These are phyloP conservation scores for Coniochaeta sp. DNA, from an alignment of 2,329 filamentous ascomycete species.

Conservation along the genomic window DNA sequence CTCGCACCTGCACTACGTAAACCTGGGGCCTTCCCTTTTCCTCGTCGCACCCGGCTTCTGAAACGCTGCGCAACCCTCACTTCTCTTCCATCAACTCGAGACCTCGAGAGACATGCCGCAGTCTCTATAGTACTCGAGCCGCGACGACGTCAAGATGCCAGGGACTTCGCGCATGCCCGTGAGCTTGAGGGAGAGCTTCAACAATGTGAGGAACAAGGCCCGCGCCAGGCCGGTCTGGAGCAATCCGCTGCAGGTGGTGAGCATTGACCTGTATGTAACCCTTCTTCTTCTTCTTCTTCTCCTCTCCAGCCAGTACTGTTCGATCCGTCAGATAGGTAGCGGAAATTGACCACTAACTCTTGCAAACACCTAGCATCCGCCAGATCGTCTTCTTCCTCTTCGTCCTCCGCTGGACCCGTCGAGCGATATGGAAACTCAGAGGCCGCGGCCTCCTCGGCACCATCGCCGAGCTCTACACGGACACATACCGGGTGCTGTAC, in stretches of 20 bases:
- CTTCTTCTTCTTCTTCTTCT: too few species aligned
- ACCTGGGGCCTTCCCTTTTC: background rate
- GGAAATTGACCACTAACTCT: background rate
- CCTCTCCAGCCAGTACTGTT: background rate
- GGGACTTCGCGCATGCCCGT: slow-evolving; percentile 64
- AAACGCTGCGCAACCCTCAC: background rate
- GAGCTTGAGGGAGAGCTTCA: slow-evolving; percentile 62
- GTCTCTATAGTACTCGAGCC: background rate
- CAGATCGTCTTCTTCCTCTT: slow-evolving; percentile 89
- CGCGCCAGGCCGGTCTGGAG: slow-evolving; percentile 38
- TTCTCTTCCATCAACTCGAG: background rate
- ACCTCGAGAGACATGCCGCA: background rate
- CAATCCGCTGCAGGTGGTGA: slow-evolving; percentile 52
- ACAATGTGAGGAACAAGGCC: slow-evolving; percentile 39
- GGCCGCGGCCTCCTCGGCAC: slow-evolving; percentile 84
- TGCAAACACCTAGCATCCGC: slow-evolving; percentile 50
- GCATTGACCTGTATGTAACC: slow-evolving; percentile 65
- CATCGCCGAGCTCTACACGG: slow-evolving; percentile 64
- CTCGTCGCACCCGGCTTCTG: background rate
- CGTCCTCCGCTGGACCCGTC: slow-evolving; percentile 73
- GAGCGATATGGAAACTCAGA: slow-evolving; percentile 74
- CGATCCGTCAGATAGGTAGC: background rate
- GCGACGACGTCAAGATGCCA: slow-evolving; percentile 35
- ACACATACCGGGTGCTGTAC: slow-evolving; percentile 67
- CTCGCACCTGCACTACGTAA: background rate